These are phyloP conservation scores for Pulicaria dysenterica DNA, from an alignment of 129 eudicot genomes.

Conservation along the genomic window DNA sequence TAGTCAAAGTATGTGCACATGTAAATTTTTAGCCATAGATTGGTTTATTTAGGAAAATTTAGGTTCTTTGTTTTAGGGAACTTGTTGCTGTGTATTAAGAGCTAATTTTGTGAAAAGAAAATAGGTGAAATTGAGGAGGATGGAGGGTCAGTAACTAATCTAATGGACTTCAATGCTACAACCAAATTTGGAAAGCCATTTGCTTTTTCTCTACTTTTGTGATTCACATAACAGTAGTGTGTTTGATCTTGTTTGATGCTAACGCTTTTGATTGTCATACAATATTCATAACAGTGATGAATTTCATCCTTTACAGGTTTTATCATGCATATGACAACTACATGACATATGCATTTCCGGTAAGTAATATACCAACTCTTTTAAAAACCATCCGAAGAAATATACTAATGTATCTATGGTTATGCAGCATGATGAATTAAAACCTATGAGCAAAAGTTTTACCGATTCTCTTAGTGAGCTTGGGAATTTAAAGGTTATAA, in stretches of 20 bases:
- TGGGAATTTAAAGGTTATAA: constrained; percentile 82
- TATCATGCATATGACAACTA: constrained; percentile 98
- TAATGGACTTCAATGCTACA: neutral
- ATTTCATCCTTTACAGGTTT: constrained; percentile 63
- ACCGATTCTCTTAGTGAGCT: constrained; percentile 92
- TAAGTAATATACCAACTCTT: constrained; percentile 37
- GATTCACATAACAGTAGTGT: neutral
- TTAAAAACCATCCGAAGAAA: neutral
- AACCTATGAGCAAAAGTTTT: constrained; percentile 80
- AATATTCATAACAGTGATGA: neutral
- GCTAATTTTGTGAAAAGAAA: neutral
- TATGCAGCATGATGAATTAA: constrained; percentile 95
- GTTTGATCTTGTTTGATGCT: neutral
- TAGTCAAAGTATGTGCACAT: neutral
- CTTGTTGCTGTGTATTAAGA: too few relatives aligned
- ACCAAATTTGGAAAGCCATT: too few relatives aligned
- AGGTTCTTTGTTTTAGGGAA: too few relatives aligned
- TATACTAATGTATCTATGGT: constrained; percentile 14
- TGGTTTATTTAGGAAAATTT: too few relatives aligned
- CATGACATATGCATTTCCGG: constrained; percentile 88
- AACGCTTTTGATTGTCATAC: neutral
- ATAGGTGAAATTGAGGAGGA: neutral
- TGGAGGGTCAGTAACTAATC: neutral
- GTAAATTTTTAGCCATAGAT: too few relatives aligned
- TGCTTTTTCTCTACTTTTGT: neutral